Evolutionary conservation across 331 rosid genomes (phyloP), one percentile per base, ranked within the genome.

Genomic region (Arachis monticola): DNA sequence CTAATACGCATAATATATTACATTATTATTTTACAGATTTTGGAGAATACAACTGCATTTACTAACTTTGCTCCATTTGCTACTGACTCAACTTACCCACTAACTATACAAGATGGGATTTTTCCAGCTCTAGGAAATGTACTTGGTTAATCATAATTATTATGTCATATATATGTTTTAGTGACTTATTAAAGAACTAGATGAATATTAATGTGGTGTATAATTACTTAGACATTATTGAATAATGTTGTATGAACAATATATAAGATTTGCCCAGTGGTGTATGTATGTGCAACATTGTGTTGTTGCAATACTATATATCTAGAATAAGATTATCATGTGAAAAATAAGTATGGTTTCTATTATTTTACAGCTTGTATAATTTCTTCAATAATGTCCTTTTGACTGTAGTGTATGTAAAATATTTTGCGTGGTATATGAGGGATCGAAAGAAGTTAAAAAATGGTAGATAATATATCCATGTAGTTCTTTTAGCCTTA

Each of bases 61-160:
- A 47, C 82, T 69, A 61, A 79, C 88, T 79, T 80, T 17, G 79
- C 70, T 48, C 88, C 88, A 68, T 65, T 82, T 79, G 69, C 75
- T 31, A 50, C 72, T 59, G 84, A 83, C 62, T 66, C 72, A 32
- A 53, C 80, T 8, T 83, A 78, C 71, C 96, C 92, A 42, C 66
- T 83, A 73, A 79, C 84, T 56, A 80, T 88, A 82, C 88, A 84
- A 68, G 80, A 80, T 83, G 90, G 78, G 30, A 75, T 80, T 79
- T 86, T 87, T 79, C 90, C 90, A 83, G 52, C 70, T 75, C 73
- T 86, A 86, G 73, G 46, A 67, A 22, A 13, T 42, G 42, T 44
- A 35, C 40, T 35, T 35, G 40, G 40, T 8, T 6, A 44, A 44
- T 44, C 48, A 44, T 7, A 69, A 72, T 35, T 4, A 2, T 35